Conservation (phyloP, 495 filamentous ascomycete genomes). For the Penicillium desertorum region DNA sequence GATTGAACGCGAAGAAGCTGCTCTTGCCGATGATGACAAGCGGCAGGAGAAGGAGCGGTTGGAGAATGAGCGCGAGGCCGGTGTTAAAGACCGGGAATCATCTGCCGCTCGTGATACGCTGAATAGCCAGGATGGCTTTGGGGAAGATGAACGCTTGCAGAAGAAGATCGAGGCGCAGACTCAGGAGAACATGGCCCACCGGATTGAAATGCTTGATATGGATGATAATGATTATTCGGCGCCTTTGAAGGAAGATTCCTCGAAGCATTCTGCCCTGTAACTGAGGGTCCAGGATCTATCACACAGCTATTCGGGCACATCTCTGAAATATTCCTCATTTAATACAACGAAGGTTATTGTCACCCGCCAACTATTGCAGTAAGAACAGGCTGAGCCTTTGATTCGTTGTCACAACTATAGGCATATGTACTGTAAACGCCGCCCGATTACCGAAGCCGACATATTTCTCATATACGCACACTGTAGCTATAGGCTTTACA, state of each 20-base stretch:
- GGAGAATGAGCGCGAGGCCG: constrained; percentile 48
- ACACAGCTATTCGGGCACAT: neutral
- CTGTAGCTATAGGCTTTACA: too few relatives aligned
- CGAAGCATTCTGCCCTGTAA: constrained; percentile 27
- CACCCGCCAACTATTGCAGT: neutral
- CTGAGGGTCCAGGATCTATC: neutral
- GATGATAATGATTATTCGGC: constrained; percentile 25
- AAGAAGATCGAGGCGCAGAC: constrained; percentile 51
- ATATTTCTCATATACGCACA: too few relatives aligned
- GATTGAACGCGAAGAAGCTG: constrained; percentile 59
- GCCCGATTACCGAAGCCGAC: too few relatives aligned
- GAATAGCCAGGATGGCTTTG: constrained; percentile 34
- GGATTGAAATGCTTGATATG: constrained; percentile 28
- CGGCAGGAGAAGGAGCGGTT: constrained; percentile 49
- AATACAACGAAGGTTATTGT: neutral
- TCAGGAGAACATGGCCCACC: constrained; percentile 45
- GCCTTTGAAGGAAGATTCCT: constrained; percentile 21
- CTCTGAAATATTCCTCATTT: neutral
- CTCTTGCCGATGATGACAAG: constrained; percentile 56
- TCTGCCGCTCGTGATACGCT: constrained; percentile 30
- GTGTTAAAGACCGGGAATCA: constrained; percentile 40
- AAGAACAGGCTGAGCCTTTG: neutral
- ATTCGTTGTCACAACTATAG: neutral
- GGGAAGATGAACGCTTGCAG: constrained; percentile 41
- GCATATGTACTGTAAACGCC: neutral